Conservation (phyloP, 2,329 filamentous ascomycete species). For the Zasmidium angulare region DNA sequence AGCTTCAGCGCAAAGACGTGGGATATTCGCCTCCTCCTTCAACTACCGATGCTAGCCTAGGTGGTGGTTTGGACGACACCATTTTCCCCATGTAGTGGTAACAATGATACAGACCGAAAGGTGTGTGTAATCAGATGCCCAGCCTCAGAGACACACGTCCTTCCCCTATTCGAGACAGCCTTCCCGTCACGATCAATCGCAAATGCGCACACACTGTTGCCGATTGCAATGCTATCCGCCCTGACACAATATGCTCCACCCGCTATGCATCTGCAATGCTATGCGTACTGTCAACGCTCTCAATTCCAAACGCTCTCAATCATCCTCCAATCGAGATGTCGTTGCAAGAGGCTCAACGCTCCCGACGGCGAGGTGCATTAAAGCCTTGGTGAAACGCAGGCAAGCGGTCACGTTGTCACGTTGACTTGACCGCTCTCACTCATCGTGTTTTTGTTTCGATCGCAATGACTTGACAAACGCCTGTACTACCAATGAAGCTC, state of each 20-base stretch:
- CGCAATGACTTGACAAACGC: neutral
- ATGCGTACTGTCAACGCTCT: conserved; percentile 20
- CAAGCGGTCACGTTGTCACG: conserved; percentile 16
- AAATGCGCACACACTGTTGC: conserved; percentile 16
- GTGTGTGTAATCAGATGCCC: conserved; percentile 1
- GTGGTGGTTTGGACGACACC: neutral
- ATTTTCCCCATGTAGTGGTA: neutral
- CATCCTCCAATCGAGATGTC: neutral
- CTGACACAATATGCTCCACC: conserved; percentile 16
- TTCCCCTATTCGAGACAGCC: conserved; percentile 1
- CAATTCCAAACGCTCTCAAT: conserved; percentile 8
- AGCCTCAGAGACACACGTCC: neutral
- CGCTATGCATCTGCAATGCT: conserved; percentile 25
- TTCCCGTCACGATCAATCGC: neutral
- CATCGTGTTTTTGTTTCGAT: neutral
- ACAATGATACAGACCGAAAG: neutral
- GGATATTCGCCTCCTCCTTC: neutral
- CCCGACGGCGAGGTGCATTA: conserved; percentile 25
- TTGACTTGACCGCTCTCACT: neutral
- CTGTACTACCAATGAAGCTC: neutral
- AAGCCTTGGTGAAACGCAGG: conserved; percentile 11
- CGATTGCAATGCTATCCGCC: conserved; percentile 13
- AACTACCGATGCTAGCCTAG: conserved; percentile 7
- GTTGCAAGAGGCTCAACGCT: conserved; percentile 21
- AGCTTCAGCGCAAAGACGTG: conserved; percentile 1